Evolutionary conservation across 305 asterid genomes (phyloP).

Genomic region (Fraxinus angustifolia): DNA sequence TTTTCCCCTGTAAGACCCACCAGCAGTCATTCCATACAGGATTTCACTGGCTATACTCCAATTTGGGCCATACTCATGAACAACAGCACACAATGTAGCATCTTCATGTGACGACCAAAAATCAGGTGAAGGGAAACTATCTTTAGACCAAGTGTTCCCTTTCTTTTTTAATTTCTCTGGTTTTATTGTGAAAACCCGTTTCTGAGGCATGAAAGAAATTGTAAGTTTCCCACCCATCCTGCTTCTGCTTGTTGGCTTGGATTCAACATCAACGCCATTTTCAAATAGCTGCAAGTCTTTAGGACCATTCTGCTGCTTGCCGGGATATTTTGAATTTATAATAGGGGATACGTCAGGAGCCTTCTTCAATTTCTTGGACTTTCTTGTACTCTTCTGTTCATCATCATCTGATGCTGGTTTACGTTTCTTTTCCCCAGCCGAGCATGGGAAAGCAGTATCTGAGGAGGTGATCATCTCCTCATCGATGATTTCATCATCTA

Average conservation of each 20-base stretch:
- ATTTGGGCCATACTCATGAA: conserved; percentile 86
- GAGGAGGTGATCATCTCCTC: conserved; percentile 63
- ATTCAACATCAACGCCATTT: conserved; percentile 50
- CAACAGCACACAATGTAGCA: conserved; percentile 73
- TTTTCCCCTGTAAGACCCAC: conserved; percentile 83
- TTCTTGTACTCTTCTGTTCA: conserved; percentile 56
- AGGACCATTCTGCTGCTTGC: conserved; percentile 52
- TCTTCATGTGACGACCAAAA: conserved; percentile 86
- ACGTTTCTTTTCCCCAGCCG: conserved; percentile 57
- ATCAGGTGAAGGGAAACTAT: conserved; percentile 71
- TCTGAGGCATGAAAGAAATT: conserved; percentile 60
- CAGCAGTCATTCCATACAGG: conserved; percentile 65
- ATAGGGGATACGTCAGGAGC: conserved; percentile 46
- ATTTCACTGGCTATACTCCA: conserved; percentile 89
- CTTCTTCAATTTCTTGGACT: conserved; percentile 55
- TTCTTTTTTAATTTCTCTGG: conserved; percentile 78
- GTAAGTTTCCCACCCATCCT: conserved; percentile 65
- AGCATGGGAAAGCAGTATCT: conserved; percentile 56
- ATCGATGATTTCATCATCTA: conserved; percentile 55
- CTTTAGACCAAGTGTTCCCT: conserved; percentile 62
- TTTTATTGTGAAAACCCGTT: conserved; percentile 64
- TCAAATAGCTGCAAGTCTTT: conserved; percentile 46
- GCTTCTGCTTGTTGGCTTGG: conserved; percentile 55
- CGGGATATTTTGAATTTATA: conserved; percentile 32
- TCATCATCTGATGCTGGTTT: conserved; percentile 53